A percentile compares a stretch with the other conserved stretches of the same genome.
Conservation (phyloP, 108 stramenopile species). For the Cyclotella choctawhatcheeana region DNA sequence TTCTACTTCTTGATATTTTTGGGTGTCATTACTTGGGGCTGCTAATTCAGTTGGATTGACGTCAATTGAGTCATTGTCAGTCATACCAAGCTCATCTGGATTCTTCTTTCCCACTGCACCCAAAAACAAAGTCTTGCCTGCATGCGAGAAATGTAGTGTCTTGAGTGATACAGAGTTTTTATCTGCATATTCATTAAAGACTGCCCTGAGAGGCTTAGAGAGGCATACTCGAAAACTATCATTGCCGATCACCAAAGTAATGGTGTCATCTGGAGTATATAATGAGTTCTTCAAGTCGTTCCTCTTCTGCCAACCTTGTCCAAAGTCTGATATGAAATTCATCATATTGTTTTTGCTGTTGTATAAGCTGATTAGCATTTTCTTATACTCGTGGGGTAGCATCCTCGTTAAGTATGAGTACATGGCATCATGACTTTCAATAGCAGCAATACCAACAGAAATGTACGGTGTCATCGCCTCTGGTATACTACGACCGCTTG, state of each 20-base stretch:
- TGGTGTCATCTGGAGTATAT: neutral
- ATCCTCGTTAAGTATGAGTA: neutral
- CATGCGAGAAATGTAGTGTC: neutral
- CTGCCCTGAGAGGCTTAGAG: constrained; percentile 3
- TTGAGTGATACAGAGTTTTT: constrained; percentile 8
- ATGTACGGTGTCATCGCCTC: neutral
- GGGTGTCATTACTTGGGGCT: neutral
- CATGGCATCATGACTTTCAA: neutral
- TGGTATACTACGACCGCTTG: neutral
- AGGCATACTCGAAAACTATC: neutral
- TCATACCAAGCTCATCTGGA: constrained; percentile 3
- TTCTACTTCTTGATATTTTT: neutral
- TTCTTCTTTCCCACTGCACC: constrained; percentile 1
- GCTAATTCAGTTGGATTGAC: neutral
- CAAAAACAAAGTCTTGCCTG: constrained; percentile 9
- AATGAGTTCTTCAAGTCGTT: neutral
- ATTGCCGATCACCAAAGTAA: neutral
- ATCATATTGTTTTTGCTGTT: neutral
- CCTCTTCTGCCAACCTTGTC: neutral
- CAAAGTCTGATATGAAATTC: neutral
- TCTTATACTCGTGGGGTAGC: constrained; percentile 6
- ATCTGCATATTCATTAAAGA: constrained; percentile 16
- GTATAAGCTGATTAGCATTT: constrained; percentile 1
- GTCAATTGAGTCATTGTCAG: neutral
- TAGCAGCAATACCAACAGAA: neutral